Evolutionary conservation across 176 grass and related monocot genomes (phyloP).

Genomic region (Chloris gayana): DNA sequence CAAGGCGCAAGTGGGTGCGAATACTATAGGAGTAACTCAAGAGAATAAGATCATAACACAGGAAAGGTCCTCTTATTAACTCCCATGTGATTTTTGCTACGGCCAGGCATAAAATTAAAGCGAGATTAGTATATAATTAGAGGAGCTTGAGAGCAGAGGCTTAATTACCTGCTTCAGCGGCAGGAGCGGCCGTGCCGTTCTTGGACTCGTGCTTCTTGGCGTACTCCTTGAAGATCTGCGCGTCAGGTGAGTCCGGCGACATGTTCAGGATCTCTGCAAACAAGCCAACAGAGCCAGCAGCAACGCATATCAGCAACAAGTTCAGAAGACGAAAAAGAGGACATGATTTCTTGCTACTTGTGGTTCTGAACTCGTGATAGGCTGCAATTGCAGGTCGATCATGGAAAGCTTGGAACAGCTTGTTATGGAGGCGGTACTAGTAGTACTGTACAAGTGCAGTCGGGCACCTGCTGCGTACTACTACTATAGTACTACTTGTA

Average conservation of each 20-base stretch:
- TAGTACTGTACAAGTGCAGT: no score
- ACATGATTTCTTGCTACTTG: neutral
- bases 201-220: constrained; percentile 40
- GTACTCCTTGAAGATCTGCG: constrained; percentile 64
- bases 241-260: constrained; percentile 48
- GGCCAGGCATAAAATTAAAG: neutral
- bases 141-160: neutral
- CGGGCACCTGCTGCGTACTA: no score
- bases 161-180: constrained; percentile 3
- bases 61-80: neutral
- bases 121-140: neutral
- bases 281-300: neutral
- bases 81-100: constrained; percentile 14
- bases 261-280: constrained; percentile 49
- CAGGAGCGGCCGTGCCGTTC: neutral
- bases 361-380: neutral
- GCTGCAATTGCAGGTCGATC: neutral
- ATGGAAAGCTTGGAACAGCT: neutral
- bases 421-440: no score
- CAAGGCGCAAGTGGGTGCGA: neutral
- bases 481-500: neutral
- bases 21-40: neutral
- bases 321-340: neutral
- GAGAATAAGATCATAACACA: neutral
- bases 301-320: neutral